Evolutionary conservation across 768 basidiomycete genomes (phyloP).

Genomic region (Pleurotus eryngii): DNA sequence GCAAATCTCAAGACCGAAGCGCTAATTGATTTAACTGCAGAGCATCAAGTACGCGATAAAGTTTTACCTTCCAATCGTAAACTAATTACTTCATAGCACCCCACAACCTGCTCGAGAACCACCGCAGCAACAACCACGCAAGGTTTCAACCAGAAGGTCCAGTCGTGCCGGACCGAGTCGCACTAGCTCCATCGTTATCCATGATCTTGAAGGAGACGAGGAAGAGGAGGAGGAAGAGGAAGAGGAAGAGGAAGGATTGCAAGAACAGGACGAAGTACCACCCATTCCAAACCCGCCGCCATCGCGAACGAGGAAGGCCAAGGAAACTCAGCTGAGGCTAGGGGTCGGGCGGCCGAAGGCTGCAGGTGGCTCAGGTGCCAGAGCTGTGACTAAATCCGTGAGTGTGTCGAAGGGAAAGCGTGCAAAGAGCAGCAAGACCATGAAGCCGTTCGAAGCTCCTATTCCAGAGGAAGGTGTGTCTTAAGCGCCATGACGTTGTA

Average conservation of each 20-base stretch:
- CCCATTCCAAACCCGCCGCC: conserved; percentile 14
- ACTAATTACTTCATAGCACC: conserved; percentile 20
- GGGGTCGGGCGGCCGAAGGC: conserved; percentile 69
- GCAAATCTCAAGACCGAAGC: conserved; percentile 82
- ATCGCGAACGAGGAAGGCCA: conserved; percentile 63
- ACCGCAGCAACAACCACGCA: conserved; percentile 30
- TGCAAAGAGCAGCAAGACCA: conserved; percentile 45
- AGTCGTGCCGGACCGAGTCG: conserved; percentile 39
- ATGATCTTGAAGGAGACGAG: conserved; percentile 47
- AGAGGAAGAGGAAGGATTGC: conserved; percentile 15
- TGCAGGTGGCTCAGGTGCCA: conserved; percentile 65
- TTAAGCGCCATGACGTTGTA: background rate
- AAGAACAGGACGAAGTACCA: conserved; percentile 18
- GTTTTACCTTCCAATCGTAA: conserved; percentile 8
- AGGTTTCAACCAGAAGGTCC: conserved; percentile 31
- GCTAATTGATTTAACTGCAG: conserved; percentile 67
- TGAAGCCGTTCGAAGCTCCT: conserved; percentile 50
- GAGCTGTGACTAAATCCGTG: conserved; percentile 58
- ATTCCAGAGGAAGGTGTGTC: conserved; percentile 55
- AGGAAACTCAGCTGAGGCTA: conserved; percentile 64
- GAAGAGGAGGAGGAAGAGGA: conserved; percentile 24
- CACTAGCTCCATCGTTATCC: conserved; percentile 41
- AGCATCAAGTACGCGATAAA: conserved; percentile 39
- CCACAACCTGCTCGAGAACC: conserved; percentile 16
- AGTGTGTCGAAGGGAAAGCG: conserved; percentile 48